phyloP scores from a whole-genome alignment of 371 early-diverging fungal species.

The Syncephalastrum contaminatum region DNA sequence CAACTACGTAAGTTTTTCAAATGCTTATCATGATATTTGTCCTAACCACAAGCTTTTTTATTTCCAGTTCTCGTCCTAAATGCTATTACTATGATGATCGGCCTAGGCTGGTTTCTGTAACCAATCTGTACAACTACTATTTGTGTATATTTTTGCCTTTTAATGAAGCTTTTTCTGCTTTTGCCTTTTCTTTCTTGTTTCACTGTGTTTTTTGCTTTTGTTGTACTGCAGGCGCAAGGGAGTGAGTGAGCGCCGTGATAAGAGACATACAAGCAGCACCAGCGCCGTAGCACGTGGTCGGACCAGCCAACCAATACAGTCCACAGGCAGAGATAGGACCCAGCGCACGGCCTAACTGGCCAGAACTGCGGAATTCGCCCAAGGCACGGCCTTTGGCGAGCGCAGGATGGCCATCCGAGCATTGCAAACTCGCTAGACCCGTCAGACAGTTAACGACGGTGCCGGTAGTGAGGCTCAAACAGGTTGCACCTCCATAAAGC shows the following conservation, averaged over 20 bases:
- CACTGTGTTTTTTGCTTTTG: conserved; percentile 6
- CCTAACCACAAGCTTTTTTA: too few relatives aligned
- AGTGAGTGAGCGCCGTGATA: conserved; percentile 17
- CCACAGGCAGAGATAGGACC: conserved; percentile 90
- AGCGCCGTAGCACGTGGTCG: conserved; percentile 50
- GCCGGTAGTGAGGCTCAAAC: conserved; percentile 87
- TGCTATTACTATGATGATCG: too few relatives aligned
- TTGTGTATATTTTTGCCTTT: conserved; percentile 1
- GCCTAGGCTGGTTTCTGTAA: too few relatives aligned
- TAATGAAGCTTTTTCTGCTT: conserved; percentile 3
- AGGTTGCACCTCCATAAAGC: conserved; percentile 61
- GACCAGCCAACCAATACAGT: conserved; percentile 87
- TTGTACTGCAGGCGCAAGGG: conserved; percentile 8
- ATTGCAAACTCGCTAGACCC: conserved; percentile 66
- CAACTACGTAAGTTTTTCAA: conserved; percentile 67
- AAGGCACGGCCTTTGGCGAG: conserved; percentile 70
- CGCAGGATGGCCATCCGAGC: conserved; percentile 34
- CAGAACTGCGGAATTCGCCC: conserved; percentile 85
- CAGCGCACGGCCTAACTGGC: conserved; percentile 90
- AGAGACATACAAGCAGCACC: conserved; percentile 33
- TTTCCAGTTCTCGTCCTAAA: too few relatives aligned
- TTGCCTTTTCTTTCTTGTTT: neutral
- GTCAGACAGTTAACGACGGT: conserved; percentile 94
- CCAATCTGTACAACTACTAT: too few relatives aligned
- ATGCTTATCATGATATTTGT: too few relatives aligned